Evolutionary conservation across 345 rosid species (phyloP).

Genomic region (thale cress (Arabidopsis thaliana)): DNA sequence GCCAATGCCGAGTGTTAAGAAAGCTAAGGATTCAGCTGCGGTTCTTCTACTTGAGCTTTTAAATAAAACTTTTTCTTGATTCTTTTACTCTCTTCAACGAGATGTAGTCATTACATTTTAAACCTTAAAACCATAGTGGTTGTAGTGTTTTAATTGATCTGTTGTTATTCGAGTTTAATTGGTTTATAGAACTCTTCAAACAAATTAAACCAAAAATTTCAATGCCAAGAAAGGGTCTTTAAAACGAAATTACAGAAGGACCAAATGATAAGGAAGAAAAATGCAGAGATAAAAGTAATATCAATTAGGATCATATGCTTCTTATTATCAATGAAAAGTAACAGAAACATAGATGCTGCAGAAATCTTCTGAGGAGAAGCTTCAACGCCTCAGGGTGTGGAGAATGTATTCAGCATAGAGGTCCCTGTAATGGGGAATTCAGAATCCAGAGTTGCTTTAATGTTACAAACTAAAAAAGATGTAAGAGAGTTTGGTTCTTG

Average conservation of each 20-base stretch:
- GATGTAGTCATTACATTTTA: too few relatives aligned
- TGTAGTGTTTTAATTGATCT: too few relatives aligned
- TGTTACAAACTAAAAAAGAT: background rate
- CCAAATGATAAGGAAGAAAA: conserved; percentile 8
- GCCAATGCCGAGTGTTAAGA: conserved; percentile 98
- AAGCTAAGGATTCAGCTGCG: conserved; percentile 99
- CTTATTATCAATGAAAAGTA: conserved; percentile 32
- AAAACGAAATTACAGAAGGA: conserved; percentile 17
- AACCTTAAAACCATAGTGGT: too few relatives aligned
- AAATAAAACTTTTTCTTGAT: conserved; percentile 57
- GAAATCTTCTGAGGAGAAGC: conserved; percentile 19
- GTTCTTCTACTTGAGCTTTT: conserved; percentile 76
- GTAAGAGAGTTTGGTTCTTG: conserved; percentile 7
- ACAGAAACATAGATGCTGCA: conserved; percentile 26
- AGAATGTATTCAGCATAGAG: conserved; percentile 85
- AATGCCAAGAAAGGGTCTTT: background rate
- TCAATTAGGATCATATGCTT: conserved; percentile 3
- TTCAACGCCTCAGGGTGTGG: conserved; percentile 75
- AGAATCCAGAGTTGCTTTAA: background rate
- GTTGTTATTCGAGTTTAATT: background rate
- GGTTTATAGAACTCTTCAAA: background rate
- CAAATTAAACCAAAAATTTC: background rate
- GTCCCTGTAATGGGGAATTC: conserved; percentile 62
- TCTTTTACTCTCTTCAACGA: background rate
- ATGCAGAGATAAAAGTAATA: conserved; percentile 14